Conservation (phyloP, 2,329 filamentous ascomycete genomes). For the Verruconis gallopava region DNA sequence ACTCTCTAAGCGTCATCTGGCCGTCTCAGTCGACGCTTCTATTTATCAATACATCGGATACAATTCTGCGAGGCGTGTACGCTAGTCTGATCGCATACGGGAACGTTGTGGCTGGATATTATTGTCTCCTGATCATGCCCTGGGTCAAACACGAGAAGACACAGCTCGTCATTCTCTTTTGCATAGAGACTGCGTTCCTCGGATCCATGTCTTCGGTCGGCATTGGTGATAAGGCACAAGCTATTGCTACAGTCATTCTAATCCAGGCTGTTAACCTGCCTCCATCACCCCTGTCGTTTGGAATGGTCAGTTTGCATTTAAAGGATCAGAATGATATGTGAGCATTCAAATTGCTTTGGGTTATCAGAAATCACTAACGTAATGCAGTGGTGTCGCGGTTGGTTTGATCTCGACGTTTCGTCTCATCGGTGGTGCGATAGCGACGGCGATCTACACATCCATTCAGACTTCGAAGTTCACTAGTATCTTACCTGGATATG, state of each 20-base stretch:
- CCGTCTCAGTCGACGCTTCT: slow-evolving; percentile 16
- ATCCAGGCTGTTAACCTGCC: slow-evolving; percentile 14
- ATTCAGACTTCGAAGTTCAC: slow-evolving; percentile 15
- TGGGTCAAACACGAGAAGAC: slow-evolving; percentile 24
- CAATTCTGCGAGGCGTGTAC: slow-evolving; percentile 18
- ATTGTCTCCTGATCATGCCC: slow-evolving; percentile 16
- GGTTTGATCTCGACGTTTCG: slow-evolving; percentile 27
- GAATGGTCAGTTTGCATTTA: slow-evolving; percentile 24
- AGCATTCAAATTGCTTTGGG: slow-evolving; percentile 8
- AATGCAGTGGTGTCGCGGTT: slow-evolving; percentile 20
- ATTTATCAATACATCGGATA: slow-evolving; percentile 13
- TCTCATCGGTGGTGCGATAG: slow-evolving; percentile 25
- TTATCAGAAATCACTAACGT: slow-evolving; percentile 8
- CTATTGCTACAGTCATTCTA: slow-evolving; percentile 22
- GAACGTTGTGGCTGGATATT: not conserved
- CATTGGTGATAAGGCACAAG: slow-evolving; percentile 21
- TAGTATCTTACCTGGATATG: slow-evolving; percentile 19
- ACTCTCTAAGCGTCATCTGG: slow-evolving; percentile 18
- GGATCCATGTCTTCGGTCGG: slow-evolving; percentile 24
- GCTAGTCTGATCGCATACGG: slow-evolving; percentile 15
- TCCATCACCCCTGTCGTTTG: slow-evolving; percentile 20
- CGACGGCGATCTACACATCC: slow-evolving; percentile 27
- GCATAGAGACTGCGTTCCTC: slow-evolving; percentile 24
- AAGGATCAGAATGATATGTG: slow-evolving; percentile 24
- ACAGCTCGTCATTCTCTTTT: slow-evolving; percentile 24